Base-by-base conservation (phyloP, 352 stramenopile genomes). In the Thalassiosira livingstoniorum region DNA sequence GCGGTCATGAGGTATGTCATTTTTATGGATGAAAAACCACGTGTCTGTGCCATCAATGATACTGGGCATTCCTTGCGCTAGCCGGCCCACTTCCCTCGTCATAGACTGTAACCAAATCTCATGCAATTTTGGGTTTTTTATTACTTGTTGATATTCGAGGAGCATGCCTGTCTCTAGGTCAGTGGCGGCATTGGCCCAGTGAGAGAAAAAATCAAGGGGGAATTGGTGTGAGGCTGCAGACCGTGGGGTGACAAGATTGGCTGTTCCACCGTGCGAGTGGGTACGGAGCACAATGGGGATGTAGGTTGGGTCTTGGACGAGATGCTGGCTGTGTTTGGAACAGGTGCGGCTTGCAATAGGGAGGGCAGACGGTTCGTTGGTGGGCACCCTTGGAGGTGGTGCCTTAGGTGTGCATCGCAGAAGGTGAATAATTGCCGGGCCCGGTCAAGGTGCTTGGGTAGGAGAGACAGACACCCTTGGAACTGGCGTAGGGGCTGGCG, bases 21-120 rank as follows among this genome's bases (percentile, higher is more conserved):
- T n/a, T 31, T 66, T 60, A n/a, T 57, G 55, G 35, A 90, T 84
- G 73, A 90, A 87, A 5, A 60, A 7, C 23, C 84, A 82, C 13
- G 80, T 90, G 66, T 87, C 47, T 23, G 63, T 83, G 25, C 80
- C 71, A 61, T 58, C 57, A 5, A 78, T 64, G 15, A 27, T 23
- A 2, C 27, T n/a, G 2, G 13, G 5, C 23, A 73, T 55, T 7
- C 64, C 64, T 43, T 73, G 64, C 4, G 64, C 42, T 51, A 72
- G 39, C 53, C 64, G 29, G 27, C 64, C 64, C 39, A 72, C 29
- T 45, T 72, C 64, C n/a, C 64, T 64, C 53, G 47, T 32, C n/a
- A 29, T 29, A 2, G 65, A 45, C 35, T 27, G 27, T 23, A 27
- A 11, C 65, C 51, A 75, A 39, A 53, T 21, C 32, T 42, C 31